Evolutionary conservation across 345 rosid genomes (phyloP), one percentile per base, ranked within the genome.

Genomic region (Gossypium herbaceum): DNA sequence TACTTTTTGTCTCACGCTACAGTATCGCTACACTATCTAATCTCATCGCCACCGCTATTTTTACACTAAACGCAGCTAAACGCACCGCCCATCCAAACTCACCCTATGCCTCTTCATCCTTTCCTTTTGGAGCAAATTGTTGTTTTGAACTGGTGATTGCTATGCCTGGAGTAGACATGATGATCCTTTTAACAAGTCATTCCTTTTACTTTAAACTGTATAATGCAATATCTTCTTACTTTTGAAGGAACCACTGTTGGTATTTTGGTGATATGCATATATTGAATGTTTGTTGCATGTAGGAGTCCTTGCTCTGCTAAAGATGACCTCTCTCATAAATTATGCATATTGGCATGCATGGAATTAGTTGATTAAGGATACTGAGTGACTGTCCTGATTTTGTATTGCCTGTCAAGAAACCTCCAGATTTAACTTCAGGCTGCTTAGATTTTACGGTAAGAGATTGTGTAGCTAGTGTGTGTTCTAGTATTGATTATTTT

Each of bases 401-500:
- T 69, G 22, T 15, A 51, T 51, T 27, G 9, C 19, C 8, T 27
- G 57, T 59, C 20, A 24, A 24, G 24, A 58, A 57, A 41, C 66
- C 41, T 72, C 22, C 9, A 41, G 34, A 54, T 71, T 41, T 47
- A 48, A 12, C 57, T 25, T 58, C 45, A 2, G 12, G 17, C 22
- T 73, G 48, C 8, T 57, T 44, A 43, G 11, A 17, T 45, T 44
- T 15, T 57, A 41, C 54, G 1, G 17, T 25, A 27, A 47, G 67
- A 73, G 44, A 61, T 73, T 69, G 73, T 69, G 57, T 48, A 27
- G 55, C 47, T 61, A 6, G 65, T 12, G 0, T 7, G 16, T 66
- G 8, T 75, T 20, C 41, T 61, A 34, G 47, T 34, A 34, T 1
- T 55, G 62, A 58, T 59, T 72, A 50, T 65, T 84, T 71, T 41